A percentile compares a stretch with the other conserved stretches of the same genome.
Conservation (phyloP, 176 grass and related monocot genomes). For the Cocos nucifera region DNA sequence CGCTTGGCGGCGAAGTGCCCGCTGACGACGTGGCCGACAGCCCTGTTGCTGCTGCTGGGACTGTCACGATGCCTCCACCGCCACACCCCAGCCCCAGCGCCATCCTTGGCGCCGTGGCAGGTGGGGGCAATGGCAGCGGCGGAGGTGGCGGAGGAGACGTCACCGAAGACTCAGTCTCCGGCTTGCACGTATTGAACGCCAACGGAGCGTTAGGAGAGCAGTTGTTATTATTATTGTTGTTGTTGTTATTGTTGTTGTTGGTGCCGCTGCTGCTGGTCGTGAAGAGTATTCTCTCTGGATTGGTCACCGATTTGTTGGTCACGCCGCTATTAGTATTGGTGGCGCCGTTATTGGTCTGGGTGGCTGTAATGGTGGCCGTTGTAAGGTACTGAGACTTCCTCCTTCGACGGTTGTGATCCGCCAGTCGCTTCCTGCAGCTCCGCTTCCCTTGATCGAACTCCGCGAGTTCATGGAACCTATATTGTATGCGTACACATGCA, state of each 20-base stretch:
- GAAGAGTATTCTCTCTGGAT: neutral
- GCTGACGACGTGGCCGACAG: neutral
- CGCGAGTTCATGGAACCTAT: neutral
- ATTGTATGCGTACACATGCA: neutral
- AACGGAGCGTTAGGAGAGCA: neutral
- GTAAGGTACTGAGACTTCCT: constrained; percentile 8
- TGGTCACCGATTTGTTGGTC: neutral
- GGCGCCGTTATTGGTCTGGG: neutral
- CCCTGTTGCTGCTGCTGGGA: neutral
- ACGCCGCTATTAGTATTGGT: neutral
- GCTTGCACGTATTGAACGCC: neutral
- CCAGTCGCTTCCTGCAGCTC: constrained; percentile 11
- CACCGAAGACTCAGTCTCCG: neutral
- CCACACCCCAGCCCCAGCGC: neutral
- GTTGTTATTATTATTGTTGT: neutral
- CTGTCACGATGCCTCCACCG: neutral
- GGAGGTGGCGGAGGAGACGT: neutral
- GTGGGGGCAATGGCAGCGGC: neutral
- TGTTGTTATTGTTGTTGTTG: too few relatives aligned
- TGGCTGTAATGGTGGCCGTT: neutral
- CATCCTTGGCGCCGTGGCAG: neutral
- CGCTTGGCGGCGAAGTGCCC: neutral
- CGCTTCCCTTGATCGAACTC: constrained; percentile 12
- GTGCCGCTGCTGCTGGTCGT: too few relatives aligned
- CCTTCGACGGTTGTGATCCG: constrained; percentile 9